Conservation (phyloP, 768 basidiomycete genomes). For the Suillus alpinus region DNA sequence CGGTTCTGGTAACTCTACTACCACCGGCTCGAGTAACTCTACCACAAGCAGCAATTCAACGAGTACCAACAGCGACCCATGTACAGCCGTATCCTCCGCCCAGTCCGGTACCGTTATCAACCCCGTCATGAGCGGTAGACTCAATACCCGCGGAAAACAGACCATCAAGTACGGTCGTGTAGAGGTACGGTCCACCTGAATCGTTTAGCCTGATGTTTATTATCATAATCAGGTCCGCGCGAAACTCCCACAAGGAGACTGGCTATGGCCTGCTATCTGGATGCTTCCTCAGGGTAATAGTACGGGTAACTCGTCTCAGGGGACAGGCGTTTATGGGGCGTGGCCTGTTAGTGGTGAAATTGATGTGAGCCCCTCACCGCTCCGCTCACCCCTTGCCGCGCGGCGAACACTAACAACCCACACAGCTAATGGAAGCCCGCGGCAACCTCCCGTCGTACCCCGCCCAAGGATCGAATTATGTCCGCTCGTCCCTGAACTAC, state of each 20-base stretch:
- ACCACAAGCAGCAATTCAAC: slow-evolving; percentile 10
- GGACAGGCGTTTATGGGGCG: slow-evolving; percentile 23
- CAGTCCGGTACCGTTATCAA: slow-evolving; percentile 39
- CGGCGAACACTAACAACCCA: not conserved
- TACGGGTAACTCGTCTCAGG: slow-evolving; percentile 10
- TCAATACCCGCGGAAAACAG: slow-evolving; percentile 48
- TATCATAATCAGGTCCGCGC: slow-evolving; percentile 50
- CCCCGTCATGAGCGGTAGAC: slow-evolving; percentile 52
- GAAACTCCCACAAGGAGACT: slow-evolving; percentile 54
- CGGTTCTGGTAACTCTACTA: slow-evolving; percentile 7
- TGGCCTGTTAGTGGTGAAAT: slow-evolving; percentile 61
- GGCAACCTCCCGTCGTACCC: slow-evolving; percentile 44
- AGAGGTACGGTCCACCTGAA: slow-evolving; percentile 33
- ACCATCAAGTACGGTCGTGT: slow-evolving; percentile 55
- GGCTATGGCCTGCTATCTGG: slow-evolving; percentile 35
- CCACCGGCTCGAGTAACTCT: slow-evolving; percentile 6
- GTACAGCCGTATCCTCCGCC: slow-evolving; percentile 42
- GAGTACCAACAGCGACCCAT: slow-evolving; percentile 32
- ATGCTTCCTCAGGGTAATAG: slow-evolving; percentile 27
- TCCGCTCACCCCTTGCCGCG: not conserved
- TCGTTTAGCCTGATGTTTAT: too few relatives aligned
- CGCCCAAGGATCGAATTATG: slow-evolving; percentile 44
- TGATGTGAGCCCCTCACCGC: slow-evolving; percentile 41
- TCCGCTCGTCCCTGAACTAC: slow-evolving; percentile 64
- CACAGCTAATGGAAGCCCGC: slow-evolving; percentile 52